A percentile compares a stretch with the other conserved stretches of the same genome.
Conservation (phyloP, 495 filamentous ascomycete species). For the Bombardia bombarda region DNA sequence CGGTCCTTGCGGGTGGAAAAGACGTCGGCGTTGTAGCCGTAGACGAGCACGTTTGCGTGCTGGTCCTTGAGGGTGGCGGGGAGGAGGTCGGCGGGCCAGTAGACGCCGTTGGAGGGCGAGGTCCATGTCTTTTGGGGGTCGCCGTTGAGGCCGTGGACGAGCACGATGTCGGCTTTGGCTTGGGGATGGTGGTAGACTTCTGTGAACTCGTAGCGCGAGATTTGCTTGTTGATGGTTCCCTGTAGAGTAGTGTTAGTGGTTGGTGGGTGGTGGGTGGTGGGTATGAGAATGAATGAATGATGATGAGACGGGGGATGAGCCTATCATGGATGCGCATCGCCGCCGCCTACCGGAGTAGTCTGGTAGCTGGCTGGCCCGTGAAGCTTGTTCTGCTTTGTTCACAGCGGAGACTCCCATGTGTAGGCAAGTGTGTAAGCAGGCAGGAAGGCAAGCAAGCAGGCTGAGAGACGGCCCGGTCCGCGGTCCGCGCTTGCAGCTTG, state of each 20-base stretch:
- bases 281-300: too few species aligned
- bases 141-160: slow-evolving; percentile 81
- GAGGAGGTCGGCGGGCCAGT: slow-evolving; percentile 72
- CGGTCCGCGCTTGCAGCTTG: background rate
- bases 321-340: too few species aligned
- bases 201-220: slow-evolving; percentile 62
- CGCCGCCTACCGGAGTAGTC: too few species aligned
- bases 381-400: too few species aligned
- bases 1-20: slow-evolving; percentile 39
- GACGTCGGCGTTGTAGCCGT: slow-evolving; percentile 80
- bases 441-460: background rate
- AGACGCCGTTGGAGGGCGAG: slow-evolving; percentile 51
- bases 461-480: background rate
- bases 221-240: slow-evolving; percentile 43
- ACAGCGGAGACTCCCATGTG: too few species aligned
- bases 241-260: too few species aligned
- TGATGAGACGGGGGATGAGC: too few species aligned
- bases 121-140: slow-evolving; percentile 72
- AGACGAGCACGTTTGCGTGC: slow-evolving; percentile 66
- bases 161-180: slow-evolving; percentile 58
- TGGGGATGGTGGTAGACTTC: slow-evolving; percentile 56
- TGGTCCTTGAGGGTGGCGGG: slow-evolving; percentile 53
- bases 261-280: too few species aligned
- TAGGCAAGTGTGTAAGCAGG: too few species aligned
- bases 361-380: too few species aligned